A percentile compares a stretch with the other conserved stretches of the same genome.
phyloP scores from a whole-genome alignment of 306 rosid genomes.

The Trifolium fragiferum region DNA sequence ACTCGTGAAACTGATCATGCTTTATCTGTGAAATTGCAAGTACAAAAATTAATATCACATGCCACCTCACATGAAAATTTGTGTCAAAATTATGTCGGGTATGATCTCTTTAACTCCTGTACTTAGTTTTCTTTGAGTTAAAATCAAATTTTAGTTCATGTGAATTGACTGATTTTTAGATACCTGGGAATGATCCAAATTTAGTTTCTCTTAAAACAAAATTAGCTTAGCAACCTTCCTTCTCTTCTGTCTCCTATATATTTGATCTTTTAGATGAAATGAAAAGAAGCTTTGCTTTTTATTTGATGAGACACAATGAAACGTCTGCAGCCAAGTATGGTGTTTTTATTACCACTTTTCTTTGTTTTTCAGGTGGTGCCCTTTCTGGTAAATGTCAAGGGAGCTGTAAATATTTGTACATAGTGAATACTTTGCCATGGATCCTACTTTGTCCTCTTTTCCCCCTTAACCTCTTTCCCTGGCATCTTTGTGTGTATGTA shows the following conservation, averaged over 20 bases:
- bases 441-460: not conserved
- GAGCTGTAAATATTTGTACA: slow-evolving; percentile 48
- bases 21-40: slow-evolving; percentile 86
- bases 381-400: slow-evolving; percentile 74
- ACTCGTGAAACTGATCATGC: slow-evolving; percentile 89
- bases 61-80: slow-evolving; percentile 89
- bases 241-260: not conserved
- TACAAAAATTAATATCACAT: slow-evolving; percentile 82
- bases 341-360: not conserved
- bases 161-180: slow-evolving; percentile 10
- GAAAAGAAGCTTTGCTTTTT: not conserved
- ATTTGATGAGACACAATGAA: not conserved
- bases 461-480: not conserved
- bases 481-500: slow-evolving; percentile 29
- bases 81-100: slow-evolving; percentile 99
- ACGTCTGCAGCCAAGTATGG: not conserved
- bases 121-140: slow-evolving; percentile 1
- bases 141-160: not conserved
- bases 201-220: not conserved
- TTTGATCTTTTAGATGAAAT: slow-evolving; percentile 31
- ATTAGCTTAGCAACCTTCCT: not conserved
- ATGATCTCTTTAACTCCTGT: slow-evolving; percentile 42
- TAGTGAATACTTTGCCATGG: slow-evolving; percentile 36
- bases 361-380: slow-evolving; percentile 90
- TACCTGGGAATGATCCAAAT: not conserved